Conservation (phyloP, 140 eudicot genomes). For the Cichorium intybus region DNA sequence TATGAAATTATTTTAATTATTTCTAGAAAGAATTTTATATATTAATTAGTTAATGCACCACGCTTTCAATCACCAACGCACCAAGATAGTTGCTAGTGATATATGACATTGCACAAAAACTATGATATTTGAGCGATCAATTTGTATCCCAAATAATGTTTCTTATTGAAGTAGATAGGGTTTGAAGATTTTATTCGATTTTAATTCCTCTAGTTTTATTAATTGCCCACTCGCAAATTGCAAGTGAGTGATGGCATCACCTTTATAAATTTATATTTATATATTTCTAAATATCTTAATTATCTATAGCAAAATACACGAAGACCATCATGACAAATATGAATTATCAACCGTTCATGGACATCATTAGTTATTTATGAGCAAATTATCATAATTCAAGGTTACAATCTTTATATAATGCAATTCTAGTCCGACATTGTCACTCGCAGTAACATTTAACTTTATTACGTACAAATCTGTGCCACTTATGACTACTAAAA, state of each 20-base stretch:
- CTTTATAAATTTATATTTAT: not conserved
- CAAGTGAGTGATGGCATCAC: slow-evolving; percentile 13
- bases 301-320: not conserved
- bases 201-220: not conserved
- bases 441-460: too few relatives aligned
- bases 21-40: not conserved
- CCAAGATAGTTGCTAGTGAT: slow-evolving; percentile 34
- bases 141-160: slow-evolving; percentile 30
- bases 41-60: slow-evolving; percentile 9
- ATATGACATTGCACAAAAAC: slow-evolving; percentile 27
- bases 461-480: too few relatives aligned
- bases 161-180: slow-evolving; percentile 27
- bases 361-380: not conserved
- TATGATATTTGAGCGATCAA: slow-evolving; percentile 23
- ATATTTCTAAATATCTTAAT: not conserved
- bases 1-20: not conserved
- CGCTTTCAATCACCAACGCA: slow-evolving; percentile 34
- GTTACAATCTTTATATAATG: too few relatives aligned
- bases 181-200: slow-evolving; percentile 36
- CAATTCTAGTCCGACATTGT: too few relatives aligned
- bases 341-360: not conserved
- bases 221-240: slow-evolving; percentile 9
- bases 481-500: too few relatives aligned
- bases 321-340: not conserved
- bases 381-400: too few relatives aligned